These are phyloP conservation scores for Haplosporangium gracile DNA, from an alignment of 192 early-diverging fungal species.

Conservation along the genomic window DNA sequence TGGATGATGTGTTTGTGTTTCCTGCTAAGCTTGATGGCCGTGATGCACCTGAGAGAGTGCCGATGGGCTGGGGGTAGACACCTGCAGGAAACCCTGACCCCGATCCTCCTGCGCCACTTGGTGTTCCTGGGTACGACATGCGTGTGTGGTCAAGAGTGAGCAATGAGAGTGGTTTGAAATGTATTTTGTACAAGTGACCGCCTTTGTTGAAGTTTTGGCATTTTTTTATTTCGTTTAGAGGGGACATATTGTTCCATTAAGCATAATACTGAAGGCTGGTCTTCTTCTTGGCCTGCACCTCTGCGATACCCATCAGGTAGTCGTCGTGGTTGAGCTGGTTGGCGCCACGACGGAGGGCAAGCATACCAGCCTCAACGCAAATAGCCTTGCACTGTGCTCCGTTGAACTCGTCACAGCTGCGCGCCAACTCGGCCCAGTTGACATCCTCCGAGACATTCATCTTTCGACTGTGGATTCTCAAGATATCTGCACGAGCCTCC, in stretches of 20 bases:
- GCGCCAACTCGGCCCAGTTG: constrained; percentile 96
- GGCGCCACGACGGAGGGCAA: constrained; percentile 92
- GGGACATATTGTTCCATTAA: constrained; percentile 36
- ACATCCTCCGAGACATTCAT: constrained; percentile 96
- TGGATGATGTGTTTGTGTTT: constrained; percentile 11
- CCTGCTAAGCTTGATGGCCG: background rate
- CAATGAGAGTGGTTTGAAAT: background rate
- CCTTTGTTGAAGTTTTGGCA: background rate
- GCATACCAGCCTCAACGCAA: constrained; percentile 99
- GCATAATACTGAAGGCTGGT: constrained; percentile 94
- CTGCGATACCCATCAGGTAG: constrained; percentile 95
- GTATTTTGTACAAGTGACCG: constrained; percentile 3
- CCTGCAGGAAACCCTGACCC: constrained; percentile 17
- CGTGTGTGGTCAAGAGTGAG: background rate
- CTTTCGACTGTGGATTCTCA: constrained; percentile 98
- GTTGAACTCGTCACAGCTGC: constrained; percentile 98
- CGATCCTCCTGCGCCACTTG: constrained; percentile 6
- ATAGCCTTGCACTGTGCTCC: constrained; percentile 99
- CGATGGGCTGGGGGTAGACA: constrained; percentile 20
- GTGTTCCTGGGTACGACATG: constrained; percentile 34
- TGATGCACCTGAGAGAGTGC: constrained; percentile 13
- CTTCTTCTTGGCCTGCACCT: constrained; percentile 99
- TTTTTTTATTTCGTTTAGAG: constrained; percentile 6
- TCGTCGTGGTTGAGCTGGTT: constrained; percentile 95
- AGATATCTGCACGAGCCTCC: constrained; percentile 93